These are phyloP conservation scores for Phaffia tasmanica DNA, from an alignment of 768 basidiomycete species.

Conservation along the genomic window DNA sequence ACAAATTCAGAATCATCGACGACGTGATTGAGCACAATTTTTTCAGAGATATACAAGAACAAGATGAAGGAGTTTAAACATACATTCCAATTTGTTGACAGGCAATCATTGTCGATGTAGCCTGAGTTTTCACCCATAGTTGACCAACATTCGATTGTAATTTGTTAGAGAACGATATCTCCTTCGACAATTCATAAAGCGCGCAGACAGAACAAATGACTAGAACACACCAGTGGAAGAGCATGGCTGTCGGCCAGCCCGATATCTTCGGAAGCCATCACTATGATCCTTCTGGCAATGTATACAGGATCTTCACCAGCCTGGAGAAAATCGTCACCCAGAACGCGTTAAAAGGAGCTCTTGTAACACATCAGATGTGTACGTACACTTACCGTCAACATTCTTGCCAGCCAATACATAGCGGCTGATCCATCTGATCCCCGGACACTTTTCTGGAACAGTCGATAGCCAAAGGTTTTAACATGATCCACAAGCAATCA, in stretches of 20 bases:
- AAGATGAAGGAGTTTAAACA: neutral
- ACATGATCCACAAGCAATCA: too few species aligned
- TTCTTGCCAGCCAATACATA: constrained; percentile 77
- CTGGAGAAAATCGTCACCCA: too few species aligned
- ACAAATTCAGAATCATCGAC: neutral
- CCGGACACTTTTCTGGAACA: constrained; percentile 52
- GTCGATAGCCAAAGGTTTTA: too few species aligned
- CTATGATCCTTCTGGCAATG: constrained; percentile 60
- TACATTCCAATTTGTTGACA: constrained; percentile 37
- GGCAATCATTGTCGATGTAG: constrained; percentile 40
- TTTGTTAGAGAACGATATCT: neutral
- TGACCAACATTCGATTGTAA: neutral
- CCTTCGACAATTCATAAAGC: too few species aligned
- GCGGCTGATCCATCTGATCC: constrained; percentile 67
- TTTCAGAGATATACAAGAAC: neutral
- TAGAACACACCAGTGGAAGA: constrained; percentile 49
- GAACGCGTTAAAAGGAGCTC: neutral
- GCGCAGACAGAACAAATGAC: too few species aligned
- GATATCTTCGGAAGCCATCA: constrained; percentile 76
- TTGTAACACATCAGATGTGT: too few species aligned
- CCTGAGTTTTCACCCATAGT: constrained; percentile 27
- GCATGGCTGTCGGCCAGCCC: constrained; percentile 69
- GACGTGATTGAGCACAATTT: neutral
- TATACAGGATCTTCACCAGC: constrained; percentile 66
- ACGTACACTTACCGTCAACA: constrained; percentile 48